Conservation (phyloP, 495 filamentous ascomycete species). For the Aspergillus haitiensis region DNA sequence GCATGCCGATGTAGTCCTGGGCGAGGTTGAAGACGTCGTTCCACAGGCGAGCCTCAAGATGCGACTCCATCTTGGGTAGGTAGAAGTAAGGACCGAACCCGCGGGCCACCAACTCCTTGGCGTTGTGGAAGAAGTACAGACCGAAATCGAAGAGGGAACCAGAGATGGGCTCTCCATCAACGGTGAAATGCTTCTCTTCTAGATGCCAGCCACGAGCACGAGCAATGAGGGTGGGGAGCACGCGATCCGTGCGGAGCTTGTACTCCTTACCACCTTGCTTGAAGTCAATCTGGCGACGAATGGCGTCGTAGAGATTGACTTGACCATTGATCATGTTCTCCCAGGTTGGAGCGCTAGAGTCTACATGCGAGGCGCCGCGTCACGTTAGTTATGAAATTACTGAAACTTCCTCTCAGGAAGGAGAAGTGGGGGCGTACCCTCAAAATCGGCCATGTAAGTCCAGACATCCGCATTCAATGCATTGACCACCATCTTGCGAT, state of each 20-base stretch:
- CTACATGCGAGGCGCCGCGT: slow-evolving; percentile 50
- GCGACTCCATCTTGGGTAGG: slow-evolving; percentile 98
- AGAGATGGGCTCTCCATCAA: slow-evolving; percentile 94
- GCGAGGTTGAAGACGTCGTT: slow-evolving; percentile 98
- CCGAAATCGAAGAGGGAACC: slow-evolving; percentile 96
- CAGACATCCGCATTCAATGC: slow-evolving; percentile 95
- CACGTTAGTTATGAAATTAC: slow-evolving; percentile 6
- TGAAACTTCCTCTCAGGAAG: slow-evolving; percentile 12
- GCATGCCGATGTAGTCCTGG: slow-evolving; percentile 89
- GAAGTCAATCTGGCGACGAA: slow-evolving; percentile 94
- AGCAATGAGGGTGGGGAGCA: slow-evolving; percentile 78
- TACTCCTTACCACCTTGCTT: slow-evolving; percentile 94
- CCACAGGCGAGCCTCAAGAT: slow-evolving; percentile 96
- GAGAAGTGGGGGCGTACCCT: slow-evolving; percentile 57
- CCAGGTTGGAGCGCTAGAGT: slow-evolving; percentile 97
- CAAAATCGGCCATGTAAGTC: slow-evolving; percentile 99
- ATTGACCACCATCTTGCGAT: slow-evolving; percentile 99
- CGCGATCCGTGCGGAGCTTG: slow-evolving; percentile 86
- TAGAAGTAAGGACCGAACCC: slow-evolving; percentile 97
- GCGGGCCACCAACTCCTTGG: slow-evolving; percentile 77
- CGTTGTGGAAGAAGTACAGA: slow-evolving; percentile 99
- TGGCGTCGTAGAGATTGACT: slow-evolving; percentile 96
- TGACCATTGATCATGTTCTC: slow-evolving; percentile 99
- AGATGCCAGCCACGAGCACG: slow-evolving; percentile 92
- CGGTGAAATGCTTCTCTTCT: slow-evolving; percentile 97